Evolutionary conservation across 371 early-diverging fungal genomes (phyloP).

Genomic region (Paramicrosporidium saccamoebae): DNA sequence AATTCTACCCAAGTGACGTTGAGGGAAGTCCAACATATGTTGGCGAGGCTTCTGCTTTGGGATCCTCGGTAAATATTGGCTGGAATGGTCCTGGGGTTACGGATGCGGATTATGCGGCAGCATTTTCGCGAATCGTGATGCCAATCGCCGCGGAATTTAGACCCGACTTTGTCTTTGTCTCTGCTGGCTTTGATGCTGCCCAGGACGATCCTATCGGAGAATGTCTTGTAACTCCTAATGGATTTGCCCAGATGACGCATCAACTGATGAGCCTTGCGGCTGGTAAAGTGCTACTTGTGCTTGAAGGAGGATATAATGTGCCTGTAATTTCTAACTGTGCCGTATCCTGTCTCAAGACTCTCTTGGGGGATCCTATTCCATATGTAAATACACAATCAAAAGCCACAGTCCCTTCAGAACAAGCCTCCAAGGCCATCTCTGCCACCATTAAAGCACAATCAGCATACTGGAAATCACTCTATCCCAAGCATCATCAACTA

Average conservation of each 20-base stretch:
- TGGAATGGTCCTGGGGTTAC: conserved; percentile 39
- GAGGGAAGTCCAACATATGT: conserved; percentile 14
- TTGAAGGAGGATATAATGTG: conserved; percentile 59
- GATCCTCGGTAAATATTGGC: conserved; percentile 37
- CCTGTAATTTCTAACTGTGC: conserved; percentile 32
- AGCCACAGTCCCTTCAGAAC: too few species aligned
- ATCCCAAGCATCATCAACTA: too few species aligned
- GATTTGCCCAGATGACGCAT: conserved; percentile 54
- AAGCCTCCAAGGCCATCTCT: too few species aligned
- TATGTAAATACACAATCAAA: too few species aligned
- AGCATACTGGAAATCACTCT: too few species aligned
- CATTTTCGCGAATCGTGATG: conserved; percentile 32
- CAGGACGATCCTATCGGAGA: conserved; percentile 46
- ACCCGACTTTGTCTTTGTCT: conserved; percentile 49
- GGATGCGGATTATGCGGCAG: conserved; percentile 54
- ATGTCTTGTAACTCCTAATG: conserved; percentile 39
- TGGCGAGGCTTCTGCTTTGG: conserved; percentile 22
- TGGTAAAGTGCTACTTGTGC: conserved; percentile 30
- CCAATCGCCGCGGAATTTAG: conserved; percentile 45
- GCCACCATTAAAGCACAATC: too few species aligned
- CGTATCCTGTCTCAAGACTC: conserved; percentile 25
- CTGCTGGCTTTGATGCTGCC: conserved; percentile 74
- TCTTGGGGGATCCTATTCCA: conserved; percentile 24
- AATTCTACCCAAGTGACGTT: conserved; percentile 30
- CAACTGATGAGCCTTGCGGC: conserved; percentile 24